Evolutionary conservation across 192 early-diverging fungal species (phyloP).

Genomic region (Podochytrium sp.): DNA sequence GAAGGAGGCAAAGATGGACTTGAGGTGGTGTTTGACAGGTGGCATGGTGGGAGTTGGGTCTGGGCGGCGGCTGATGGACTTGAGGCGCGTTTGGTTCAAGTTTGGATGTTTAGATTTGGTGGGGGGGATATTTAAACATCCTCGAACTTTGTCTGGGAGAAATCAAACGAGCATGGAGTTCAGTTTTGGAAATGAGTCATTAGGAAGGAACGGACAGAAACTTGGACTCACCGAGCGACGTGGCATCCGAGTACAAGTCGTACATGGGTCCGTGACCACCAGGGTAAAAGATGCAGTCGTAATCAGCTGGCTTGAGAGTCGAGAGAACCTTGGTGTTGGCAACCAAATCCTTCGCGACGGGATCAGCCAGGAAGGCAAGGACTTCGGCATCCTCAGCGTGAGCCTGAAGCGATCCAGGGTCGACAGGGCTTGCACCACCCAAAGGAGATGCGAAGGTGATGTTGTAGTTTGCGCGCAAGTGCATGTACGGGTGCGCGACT

Average conservation of each 20-base stretch:
- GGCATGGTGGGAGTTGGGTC: no score
- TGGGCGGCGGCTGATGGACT: no score
- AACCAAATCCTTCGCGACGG: conserved; percentile 32
- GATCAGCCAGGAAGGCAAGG: conserved; percentile 44
- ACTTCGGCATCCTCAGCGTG: conserved; percentile 48
- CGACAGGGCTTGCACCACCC: conserved; percentile 56
- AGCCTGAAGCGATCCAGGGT: conserved; percentile 50
- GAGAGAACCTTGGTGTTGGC: conserved; percentile 49
- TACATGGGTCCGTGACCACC: conserved; percentile 68
- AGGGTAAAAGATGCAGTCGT: conserved; percentile 56
- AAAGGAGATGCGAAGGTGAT: conserved; percentile 58
- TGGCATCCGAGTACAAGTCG: conserved; percentile 51
- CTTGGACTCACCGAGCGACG: conserved; percentile 30
- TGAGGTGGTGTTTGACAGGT: no score
- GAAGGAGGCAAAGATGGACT: no score
- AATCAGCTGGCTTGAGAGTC: conserved; percentile 36
- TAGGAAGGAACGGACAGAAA: background rate
- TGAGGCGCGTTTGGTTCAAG: no score
- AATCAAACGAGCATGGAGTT: background rate
- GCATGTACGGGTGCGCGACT: conserved; percentile 56
- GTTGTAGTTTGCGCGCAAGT: conserved; percentile 49
- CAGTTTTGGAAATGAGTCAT: background rate
- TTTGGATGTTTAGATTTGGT: background rate
- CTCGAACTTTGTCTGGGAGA: no score
- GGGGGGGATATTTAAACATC: no score